These are phyloP conservation scores for Alternaria viburni DNA, from an alignment of 2,329 filamentous ascomycete genomes.

Conservation along the genomic window DNA sequence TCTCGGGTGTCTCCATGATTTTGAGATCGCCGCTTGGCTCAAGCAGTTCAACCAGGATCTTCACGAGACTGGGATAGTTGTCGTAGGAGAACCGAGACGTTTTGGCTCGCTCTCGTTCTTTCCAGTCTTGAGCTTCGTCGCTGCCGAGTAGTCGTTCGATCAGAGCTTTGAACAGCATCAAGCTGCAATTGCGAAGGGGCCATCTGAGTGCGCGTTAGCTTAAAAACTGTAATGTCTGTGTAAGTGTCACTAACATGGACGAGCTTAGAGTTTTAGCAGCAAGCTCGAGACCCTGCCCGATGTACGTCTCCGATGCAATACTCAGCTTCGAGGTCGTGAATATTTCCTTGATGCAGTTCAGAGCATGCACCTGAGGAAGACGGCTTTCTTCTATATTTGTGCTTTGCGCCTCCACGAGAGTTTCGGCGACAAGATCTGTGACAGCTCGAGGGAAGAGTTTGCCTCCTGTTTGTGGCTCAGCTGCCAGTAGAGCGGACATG, in stretches of 20 bases:
- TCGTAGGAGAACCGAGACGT: conserved; percentile 69
- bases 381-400: conserved; percentile 63
- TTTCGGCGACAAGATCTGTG: conserved; percentile 65
- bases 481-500: conserved; percentile 78
- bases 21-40: conserved; percentile 36
- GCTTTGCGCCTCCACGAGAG: conserved; percentile 59
- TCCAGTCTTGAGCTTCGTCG: conserved; percentile 67
- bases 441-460: conserved; percentile 70
- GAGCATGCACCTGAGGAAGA: conserved; percentile 88
- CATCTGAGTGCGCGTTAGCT: conserved; percentile 61
- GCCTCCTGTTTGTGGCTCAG: conserved; percentile 64
- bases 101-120: conserved; percentile 52
- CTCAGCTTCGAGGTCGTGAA: conserved; percentile 83
- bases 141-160: conserved; percentile 81
- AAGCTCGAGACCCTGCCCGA: conserved; percentile 77
- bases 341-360: conserved; percentile 92
- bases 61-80: conserved; percentile 69
- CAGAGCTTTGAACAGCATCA: conserved; percentile 86
- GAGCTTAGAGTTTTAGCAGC: conserved; percentile 81
- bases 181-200: conserved; percentile 91
- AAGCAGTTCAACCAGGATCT: conserved; percentile 69
- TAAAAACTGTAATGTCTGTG: neutral
- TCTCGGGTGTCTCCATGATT: conserved; percentile 28
- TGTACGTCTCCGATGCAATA: conserved; percentile 73
- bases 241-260: conserved; percentile 65